Evolutionary conservation across 202 grass and related monocot species (phyloP).

Genomic region (Hordeum pubiflorum): DNA sequence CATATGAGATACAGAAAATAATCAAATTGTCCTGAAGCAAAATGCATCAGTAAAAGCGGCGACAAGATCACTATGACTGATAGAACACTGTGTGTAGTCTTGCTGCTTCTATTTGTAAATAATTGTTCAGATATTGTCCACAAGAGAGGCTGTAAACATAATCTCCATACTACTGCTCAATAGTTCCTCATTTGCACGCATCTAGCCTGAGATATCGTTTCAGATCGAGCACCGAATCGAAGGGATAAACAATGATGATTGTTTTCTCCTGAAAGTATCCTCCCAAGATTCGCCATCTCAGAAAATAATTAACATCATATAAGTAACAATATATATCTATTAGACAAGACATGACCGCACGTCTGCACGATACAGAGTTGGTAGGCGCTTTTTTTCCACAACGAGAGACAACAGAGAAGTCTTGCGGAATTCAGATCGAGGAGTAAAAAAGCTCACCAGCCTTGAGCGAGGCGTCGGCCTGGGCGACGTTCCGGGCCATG

Average conservation of each 20-base stretch:
- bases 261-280: neutral
- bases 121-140: neutral
- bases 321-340: neutral
- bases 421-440: neutral
- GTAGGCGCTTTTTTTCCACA: too few relatives aligned
- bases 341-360: slow-evolving; percentile 1
- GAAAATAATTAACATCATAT: neutral
- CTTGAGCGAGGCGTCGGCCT: slow-evolving; percentile 78
- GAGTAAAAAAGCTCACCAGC: slow-evolving; percentile 31
- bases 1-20: neutral
- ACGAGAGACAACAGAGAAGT: neutral
- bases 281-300: neutral
- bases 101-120: neutral
- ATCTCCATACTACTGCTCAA: neutral
- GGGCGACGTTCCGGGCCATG: slow-evolving; percentile 75
- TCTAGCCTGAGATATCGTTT: neutral
- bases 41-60: neutral
- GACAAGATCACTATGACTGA: neutral
- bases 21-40: neutral
- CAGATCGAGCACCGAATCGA: neutral
- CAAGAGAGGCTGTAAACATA: neutral
- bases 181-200: neutral
- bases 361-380: neutral
- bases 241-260: neutral
- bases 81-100: neutral